These are phyloP conservation scores for Russula brevipes DNA, from an alignment of 768 basidiomycete species.

Conservation along the genomic window DNA sequence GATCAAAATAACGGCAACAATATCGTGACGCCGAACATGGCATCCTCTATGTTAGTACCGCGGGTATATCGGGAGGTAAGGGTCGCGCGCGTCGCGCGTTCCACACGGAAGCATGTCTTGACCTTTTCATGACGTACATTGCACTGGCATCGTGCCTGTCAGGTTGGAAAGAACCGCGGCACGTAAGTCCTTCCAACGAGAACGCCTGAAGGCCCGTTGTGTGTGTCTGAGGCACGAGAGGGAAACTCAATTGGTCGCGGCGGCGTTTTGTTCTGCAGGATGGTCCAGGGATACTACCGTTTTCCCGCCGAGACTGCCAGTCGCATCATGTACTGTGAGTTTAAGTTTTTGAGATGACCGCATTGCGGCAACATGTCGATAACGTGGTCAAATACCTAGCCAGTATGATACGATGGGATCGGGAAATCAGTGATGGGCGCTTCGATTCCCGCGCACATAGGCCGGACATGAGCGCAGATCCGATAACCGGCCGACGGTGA, in stretches of 20 bases:
- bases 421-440: neutral
- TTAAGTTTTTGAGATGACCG: neutral
- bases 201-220: neutral
- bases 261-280: neutral
- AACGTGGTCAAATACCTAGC: neutral
- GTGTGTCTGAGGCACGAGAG: neutral
- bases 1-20: neutral
- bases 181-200: neutral
- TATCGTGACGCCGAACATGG: neutral
- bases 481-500: slow-evolving; percentile 5
- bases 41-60: neutral
- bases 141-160: neutral
- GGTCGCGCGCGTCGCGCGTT: neutral
- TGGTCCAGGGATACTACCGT: no score
- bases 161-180: neutral
- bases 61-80: neutral
- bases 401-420: neutral
- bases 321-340: neutral
- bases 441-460: neutral
- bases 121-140: neutral
- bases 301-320: neutral
- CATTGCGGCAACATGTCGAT: slow-evolving; percentile 6
- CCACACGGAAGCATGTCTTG: neutral
- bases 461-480: neutral
- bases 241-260: neutral